Conservation (phyloP, 495 filamentous ascomycete species). For the Neurospora tetrasperma region DNA sequence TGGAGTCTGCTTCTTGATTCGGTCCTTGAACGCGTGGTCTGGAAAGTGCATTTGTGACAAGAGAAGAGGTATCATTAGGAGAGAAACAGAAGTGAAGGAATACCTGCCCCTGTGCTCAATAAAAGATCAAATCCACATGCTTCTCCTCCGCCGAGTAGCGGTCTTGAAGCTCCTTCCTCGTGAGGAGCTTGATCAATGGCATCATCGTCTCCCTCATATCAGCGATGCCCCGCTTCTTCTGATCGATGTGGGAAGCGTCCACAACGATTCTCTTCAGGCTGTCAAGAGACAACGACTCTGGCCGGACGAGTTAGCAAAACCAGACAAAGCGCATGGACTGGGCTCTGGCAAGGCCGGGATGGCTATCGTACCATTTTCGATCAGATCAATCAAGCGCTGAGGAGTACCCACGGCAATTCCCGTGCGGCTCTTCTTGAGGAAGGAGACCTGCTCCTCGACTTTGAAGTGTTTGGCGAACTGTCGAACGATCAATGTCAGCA, state of each 20-base stretch:
- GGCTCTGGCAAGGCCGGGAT: no score
- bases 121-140: slow-evolving; percentile 51
- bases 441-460: slow-evolving; percentile 71
- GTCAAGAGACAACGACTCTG: slow-evolving; percentile 57
- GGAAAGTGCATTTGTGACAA: neutral
- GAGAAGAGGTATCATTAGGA: neutral
- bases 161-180: slow-evolving; percentile 54
- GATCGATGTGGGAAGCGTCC: slow-evolving; percentile 81
- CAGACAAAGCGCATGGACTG: neutral
- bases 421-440: slow-evolving; percentile 58
- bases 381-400: slow-evolving; percentile 63
- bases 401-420: slow-evolving; percentile 88
- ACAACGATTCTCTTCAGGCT: slow-evolving; percentile 71
- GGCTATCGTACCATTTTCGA: slow-evolving; percentile 56
- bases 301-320: slow-evolving; percentile 10
- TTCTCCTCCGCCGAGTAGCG: slow-evolving; percentile 46
- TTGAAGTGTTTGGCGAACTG: slow-evolving; percentile 97
- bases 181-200: slow-evolving; percentile 60
- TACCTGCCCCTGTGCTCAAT: slow-evolving; percentile 20
- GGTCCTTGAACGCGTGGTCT: neutral
- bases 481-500: neutral
- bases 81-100: neutral
- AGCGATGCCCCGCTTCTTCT: slow-evolving; percentile 82
- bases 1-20: neutral
- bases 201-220: slow-evolving; percentile 86